These are phyloP conservation scores for Stellera chamaejasme DNA, from an alignment of 345 rosid genomes.

Conservation along the genomic window DNA sequence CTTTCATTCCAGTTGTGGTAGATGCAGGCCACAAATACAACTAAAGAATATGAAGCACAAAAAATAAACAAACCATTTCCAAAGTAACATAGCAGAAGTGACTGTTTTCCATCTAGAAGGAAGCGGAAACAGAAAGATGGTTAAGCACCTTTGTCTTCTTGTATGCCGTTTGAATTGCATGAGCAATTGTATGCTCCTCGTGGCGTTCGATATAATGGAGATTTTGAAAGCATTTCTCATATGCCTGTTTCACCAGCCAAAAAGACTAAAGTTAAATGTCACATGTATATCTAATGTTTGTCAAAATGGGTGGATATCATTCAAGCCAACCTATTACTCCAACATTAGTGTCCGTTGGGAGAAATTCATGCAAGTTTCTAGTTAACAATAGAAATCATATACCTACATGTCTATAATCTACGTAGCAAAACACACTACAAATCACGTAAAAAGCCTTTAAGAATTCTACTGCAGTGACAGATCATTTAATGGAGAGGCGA, in stretches of 20 bases:
- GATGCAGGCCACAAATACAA: constrained; percentile 93
- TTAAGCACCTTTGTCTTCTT: constrained; percentile 87
- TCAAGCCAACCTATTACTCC: constrained; percentile 1
- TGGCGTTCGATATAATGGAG: constrained; percentile 87
- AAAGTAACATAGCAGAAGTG: constrained; percentile 4
- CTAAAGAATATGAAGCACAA: constrained; percentile 20
- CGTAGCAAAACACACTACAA: too few species aligned
- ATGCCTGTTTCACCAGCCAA: constrained; percentile 45
- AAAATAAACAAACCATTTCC: not conserved
- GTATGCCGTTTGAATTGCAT: constrained; percentile 66
- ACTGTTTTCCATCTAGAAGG: not conserved
- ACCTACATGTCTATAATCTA: too few species aligned
- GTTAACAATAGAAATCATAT: too few species aligned
- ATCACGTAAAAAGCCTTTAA: too few species aligned
- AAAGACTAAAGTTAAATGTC: not conserved
- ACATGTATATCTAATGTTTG: not conserved
- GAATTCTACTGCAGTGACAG: too few species aligned
- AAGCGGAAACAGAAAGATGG: not conserved
- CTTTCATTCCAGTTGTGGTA: constrained; percentile 84
- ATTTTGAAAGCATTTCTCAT: constrained; percentile 93
- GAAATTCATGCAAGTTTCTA: not conserved
- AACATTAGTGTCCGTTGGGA: not conserved
- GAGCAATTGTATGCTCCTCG: constrained; percentile 96
- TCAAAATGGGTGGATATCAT: not conserved
- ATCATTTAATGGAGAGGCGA: too few species aligned